These are phyloP conservation scores for Dryadomyces quercus-mongolicae DNA, from an alignment of 2,329 filamentous ascomycete species.

Conservation along the genomic window DNA sequence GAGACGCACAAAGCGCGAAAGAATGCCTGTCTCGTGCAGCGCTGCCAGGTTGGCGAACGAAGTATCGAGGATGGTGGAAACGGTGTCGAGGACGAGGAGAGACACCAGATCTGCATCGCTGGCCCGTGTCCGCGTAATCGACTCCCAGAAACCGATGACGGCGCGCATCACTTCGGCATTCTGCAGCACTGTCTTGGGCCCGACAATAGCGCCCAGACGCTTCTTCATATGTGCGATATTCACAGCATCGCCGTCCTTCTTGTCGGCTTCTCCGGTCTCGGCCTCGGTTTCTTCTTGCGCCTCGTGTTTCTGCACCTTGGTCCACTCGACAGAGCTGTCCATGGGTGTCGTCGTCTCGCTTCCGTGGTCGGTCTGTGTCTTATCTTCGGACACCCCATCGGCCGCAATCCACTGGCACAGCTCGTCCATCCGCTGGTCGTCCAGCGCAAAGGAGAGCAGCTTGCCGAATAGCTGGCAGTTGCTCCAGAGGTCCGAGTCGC, in stretches of 20 bases:
- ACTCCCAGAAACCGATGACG: constrained; percentile 52
- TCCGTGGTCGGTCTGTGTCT: background rate
- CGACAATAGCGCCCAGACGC: constrained; percentile 35
- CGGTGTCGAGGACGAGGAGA: constrained; percentile 52
- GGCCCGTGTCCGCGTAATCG: constrained; percentile 35
- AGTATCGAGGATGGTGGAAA: constrained; percentile 43
- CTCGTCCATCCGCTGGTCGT: constrained; percentile 60
- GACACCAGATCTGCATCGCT: constrained; percentile 35
- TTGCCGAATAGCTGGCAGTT: constrained; percentile 69
- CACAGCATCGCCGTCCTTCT: background rate
- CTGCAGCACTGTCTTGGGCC: constrained; percentile 38
- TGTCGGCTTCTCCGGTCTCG: background rate
- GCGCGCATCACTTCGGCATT: constrained; percentile 52
- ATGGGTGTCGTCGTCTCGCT: background rate
- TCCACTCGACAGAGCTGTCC: background rate
- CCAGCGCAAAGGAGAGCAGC: constrained; percentile 67
- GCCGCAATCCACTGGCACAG: constrained; percentile 44
- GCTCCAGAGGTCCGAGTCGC: constrained; percentile 55
- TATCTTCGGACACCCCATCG: background rate
- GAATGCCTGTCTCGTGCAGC: constrained; percentile 59
- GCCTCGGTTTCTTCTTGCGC: background rate
- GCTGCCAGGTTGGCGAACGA: constrained; percentile 59
- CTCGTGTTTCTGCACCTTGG: background rate
- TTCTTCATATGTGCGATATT: constrained; percentile 16
- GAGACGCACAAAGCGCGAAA: constrained; percentile 53